Percentiles rank a stretch among this genome's conserved stretches.
phyloP scores from a whole-genome alignment of 2,329 filamentous ascomycete species.

The Aureobasidium pullulans region DNA sequence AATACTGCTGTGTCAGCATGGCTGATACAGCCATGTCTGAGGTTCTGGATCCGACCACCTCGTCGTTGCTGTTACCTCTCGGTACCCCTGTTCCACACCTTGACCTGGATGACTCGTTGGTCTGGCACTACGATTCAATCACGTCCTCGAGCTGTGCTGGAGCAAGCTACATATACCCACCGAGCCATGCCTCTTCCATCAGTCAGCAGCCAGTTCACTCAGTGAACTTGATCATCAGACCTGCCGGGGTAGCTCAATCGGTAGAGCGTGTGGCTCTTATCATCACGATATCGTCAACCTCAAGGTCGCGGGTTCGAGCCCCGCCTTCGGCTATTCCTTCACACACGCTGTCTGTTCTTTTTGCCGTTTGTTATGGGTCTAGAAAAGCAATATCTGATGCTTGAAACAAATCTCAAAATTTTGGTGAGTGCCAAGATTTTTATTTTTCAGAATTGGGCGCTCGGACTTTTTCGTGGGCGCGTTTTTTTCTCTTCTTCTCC shows the following conservation, averaged over 20 bases:
- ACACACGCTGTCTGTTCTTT: neutral
- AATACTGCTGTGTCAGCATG: no score
- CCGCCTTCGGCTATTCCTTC: conserved; percentile 23
- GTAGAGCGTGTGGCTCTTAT: conserved; percentile 42
- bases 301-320: conserved; percentile 23
- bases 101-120: no score
- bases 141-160: neutral
- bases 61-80: no score
- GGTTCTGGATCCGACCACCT: no score
- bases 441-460: neutral
- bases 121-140: no score
- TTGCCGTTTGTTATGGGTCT: neutral
- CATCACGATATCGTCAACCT: conserved; percentile 13
- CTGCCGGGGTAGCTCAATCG: conserved; percentile 42
- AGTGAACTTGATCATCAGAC: conserved; percentile 10
- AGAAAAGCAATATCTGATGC: neutral
- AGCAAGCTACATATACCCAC: neutral
- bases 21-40: no score
- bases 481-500: neutral
- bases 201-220: conserved; percentile 7
- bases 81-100: no score
- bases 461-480: neutral
- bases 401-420: neutral
- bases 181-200: neutral
- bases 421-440: neutral